phyloP scores from a whole-genome alignment of 495 filamentous ascomycete genomes.

The Patellaria atrata region DNA sequence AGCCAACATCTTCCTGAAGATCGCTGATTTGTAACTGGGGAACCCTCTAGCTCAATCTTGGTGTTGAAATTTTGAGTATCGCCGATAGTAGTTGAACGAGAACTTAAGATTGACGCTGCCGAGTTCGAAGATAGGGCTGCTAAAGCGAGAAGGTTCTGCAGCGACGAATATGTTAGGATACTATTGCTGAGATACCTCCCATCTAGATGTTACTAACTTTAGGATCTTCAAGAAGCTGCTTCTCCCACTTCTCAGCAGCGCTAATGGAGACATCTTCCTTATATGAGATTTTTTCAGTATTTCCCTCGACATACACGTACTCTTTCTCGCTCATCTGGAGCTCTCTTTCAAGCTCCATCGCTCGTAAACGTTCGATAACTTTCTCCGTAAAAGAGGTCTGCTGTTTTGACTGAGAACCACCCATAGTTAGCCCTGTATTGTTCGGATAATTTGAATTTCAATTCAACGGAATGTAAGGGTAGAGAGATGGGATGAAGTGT shows the following conservation, averaged over 20 bases:
- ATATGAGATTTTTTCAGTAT: conserved; percentile 8
- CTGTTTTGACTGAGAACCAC: conserved; percentile 32
- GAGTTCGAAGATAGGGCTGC: conserved; percentile 46
- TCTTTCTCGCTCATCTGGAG: conserved; percentile 26
- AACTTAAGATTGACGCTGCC: conserved; percentile 37
- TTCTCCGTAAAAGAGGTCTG: conserved; percentile 26
- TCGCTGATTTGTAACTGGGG: conserved; percentile 72
- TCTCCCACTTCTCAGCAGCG: conserved; percentile 40
- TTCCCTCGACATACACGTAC: conserved; percentile 33
- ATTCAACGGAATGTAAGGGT: too few species aligned
- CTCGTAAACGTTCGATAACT: conserved; percentile 31
- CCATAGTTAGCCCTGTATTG: too few species aligned
- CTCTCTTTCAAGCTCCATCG: conserved; percentile 22
- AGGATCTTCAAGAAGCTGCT: conserved; percentile 44
- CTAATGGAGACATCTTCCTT: conserved; percentile 31
- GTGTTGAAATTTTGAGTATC: conserved; percentile 69
- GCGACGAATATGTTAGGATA: conserved; percentile 2
- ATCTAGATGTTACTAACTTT: conserved; percentile 42
- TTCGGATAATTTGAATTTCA: too few species aligned
- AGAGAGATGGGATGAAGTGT: too few species aligned
- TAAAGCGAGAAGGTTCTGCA: conserved; percentile 50
- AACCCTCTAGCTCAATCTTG: conserved; percentile 67
- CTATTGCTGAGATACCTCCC: conserved; percentile 2
- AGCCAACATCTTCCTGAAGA: conserved; percentile 76
- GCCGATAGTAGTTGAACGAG: conserved; percentile 35